Evolutionary conservation across 176 grass and related monocot genomes (phyloP).

Genomic region (Oryza glaberrima): DNA sequence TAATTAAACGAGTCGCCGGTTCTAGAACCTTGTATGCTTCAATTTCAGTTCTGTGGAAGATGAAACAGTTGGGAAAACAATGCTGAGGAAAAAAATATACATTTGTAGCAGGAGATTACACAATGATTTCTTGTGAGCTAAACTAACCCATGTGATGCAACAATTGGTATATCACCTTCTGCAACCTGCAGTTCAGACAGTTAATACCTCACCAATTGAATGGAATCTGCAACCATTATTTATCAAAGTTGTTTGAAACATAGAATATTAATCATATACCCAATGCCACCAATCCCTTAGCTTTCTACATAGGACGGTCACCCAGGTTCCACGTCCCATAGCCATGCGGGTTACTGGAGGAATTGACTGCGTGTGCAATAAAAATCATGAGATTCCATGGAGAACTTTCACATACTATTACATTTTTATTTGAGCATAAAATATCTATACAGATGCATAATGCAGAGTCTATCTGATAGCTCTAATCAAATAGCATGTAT

Average conservation of each 20-base stretch:
- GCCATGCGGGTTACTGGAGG: constrained; percentile 98
- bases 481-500: background rate
- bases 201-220: constrained; percentile 50
- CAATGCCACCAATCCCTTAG: constrained; percentile 99
- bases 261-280: constrained; percentile 54
- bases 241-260: constrained; percentile 39
- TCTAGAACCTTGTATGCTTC: constrained; percentile 84
- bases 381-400: constrained; percentile 42
- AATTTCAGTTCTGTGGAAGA: constrained; percentile 71
- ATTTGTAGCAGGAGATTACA: constrained; percentile 14
- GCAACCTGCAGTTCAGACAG: constrained; percentile 70
- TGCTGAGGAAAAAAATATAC: background rate
- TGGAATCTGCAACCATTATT: constrained; percentile 14
- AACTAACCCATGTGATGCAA: constrained; percentile 96
- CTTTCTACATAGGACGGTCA: constrained; percentile 92
- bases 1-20: constrained; percentile 74
- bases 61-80: constrained; percentile 15
- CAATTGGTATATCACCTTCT: constrained; percentile 94
- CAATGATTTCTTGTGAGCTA: constrained; percentile 27
- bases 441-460: background rate
- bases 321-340: constrained; percentile 92
- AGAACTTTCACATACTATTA: background rate
- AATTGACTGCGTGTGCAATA: constrained; percentile 79
- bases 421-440: constrained; percentile 12
- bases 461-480: background rate